Evolutionary conservation across 306 rosid genomes (phyloP), one percentile per base, ranked within the genome.

Genomic region (Sesbania bispinosa): DNA sequence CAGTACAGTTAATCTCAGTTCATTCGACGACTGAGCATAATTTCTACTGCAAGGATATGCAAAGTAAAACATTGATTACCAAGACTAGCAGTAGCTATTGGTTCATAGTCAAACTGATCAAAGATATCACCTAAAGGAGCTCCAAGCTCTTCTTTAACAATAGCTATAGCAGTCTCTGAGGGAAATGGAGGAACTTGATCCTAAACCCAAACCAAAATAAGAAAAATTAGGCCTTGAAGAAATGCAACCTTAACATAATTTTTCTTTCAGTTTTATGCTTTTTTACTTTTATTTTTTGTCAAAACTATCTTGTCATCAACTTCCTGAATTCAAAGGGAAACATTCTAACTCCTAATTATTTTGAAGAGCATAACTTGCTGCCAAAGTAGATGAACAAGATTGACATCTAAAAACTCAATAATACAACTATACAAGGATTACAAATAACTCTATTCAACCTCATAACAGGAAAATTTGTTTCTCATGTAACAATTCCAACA

Each of bases 151-250:
- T 94, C 96, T 82, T 91, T 90, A 67, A 94, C 82, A 48, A 87
- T 91, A 20, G 86, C 87, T 65, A 89, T 26, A 71, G 99, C 94
- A 46, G 95, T 89, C 71, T 89, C 95, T 11, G 99, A 94, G 41
- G 98, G 95, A 77, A 94, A 94, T 73, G 99, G 99, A 76, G 99
- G 97, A 77, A 91, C 99, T 91, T 94, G 99, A 86, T 94, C 99
- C 99, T 94, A 83, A 78, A 86, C 66, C 65, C 23, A 68, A n/a
- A n/a, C n/a, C n/a, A n/a, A 36, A 70, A 81, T 48, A 59, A 36
- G 53, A 55, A 43, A 23, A 58, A 73, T 79, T 78, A 55, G 67
- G 68, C 62, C 59, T 24, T n/a, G 15, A 30, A 47, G 67, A 84
- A 81, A 70, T 13, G 38, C 58, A 62, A 19, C 41, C 71, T 69